Evolutionary conservation across 2,329 filamentous ascomycete genomes (phyloP).

Genomic region (Fusarium coffeatum): DNA sequence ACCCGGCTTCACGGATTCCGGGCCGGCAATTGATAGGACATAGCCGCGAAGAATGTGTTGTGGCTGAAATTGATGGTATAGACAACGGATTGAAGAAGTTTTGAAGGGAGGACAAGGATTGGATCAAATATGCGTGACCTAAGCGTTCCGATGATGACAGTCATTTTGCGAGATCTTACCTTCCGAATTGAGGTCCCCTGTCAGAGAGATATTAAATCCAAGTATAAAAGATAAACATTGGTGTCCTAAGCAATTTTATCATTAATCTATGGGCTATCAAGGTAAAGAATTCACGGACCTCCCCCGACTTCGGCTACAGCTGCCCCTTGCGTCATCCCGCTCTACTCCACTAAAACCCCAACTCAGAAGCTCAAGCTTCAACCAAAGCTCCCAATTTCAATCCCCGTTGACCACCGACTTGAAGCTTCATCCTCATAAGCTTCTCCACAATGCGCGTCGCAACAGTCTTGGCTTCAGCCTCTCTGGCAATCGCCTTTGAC

Average conservation of each 20-base stretch:
- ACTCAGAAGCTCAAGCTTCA: constrained; percentile 18
- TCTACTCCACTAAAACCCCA: constrained; percentile 24
- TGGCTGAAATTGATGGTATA: not conserved
- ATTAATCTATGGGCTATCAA: constrained; percentile 10
- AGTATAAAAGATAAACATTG: not conserved
- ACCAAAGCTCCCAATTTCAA: constrained; percentile 15
- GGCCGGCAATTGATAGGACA: constrained; percentile 52
- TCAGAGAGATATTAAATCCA: not conserved
- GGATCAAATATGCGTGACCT: not conserved
- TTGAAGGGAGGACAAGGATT: not conserved
- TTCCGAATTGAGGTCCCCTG: not conserved
- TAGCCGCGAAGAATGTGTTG: too few relatives aligned
- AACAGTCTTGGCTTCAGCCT: constrained; percentile 25
- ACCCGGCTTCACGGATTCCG: not conserved
- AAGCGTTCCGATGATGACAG: not conserved
- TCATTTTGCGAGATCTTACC: not conserved
- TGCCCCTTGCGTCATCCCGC: constrained; percentile 30
- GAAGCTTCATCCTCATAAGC: constrained; percentile 10
- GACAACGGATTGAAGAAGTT: not conserved
- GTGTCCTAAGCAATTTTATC: not conserved
- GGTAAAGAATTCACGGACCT: not conserved
- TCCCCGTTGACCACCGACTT: constrained; percentile 12
- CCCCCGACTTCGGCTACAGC: constrained; percentile 30
- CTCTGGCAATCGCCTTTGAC: constrained; percentile 23
- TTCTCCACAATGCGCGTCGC: constrained; percentile 29